Base-by-base conservation (phyloP, 73 alveolate genomes). In the Paramecium caudatum region DNA sequence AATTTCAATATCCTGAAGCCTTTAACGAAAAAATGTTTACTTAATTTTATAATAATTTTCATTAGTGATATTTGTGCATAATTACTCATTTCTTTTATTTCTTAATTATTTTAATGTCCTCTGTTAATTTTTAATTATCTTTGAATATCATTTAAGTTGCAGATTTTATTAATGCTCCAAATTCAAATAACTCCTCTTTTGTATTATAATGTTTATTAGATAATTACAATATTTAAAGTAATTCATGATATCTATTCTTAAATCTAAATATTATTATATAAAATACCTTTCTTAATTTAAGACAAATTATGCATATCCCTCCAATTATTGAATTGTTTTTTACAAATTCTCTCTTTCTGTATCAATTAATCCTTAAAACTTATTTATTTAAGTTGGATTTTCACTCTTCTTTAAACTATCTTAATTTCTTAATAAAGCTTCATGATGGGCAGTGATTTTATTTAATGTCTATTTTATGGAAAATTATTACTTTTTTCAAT, bases 51-150 rank as follows among this genome's bases (percentile, higher is more conserved):
- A 55, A 55, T 10, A 55, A 27, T 55, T 55, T 23, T 55, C 23
- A 19, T 23, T 55, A 55, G 7, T 55, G 80, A 55, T n/a, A 23
- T 55, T 55, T 27, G 33, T 55, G 80, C 23, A 55, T 4, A 55
- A 49, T 55, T 10, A 27, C 30, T 55, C 80, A 55, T 43, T 55
- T 55, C 43, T 74, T 41, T 19, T 27, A 74, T 74, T 74, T 74
- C 45, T 74, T 74, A 16, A 74, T 74, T 19, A 4, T 6, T 45
- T 74, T 74, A 4, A 74, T 74, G 13, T 74, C 88, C 16, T 74
- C 88, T 74, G 88, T 74, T 8, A 74, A 45, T 74, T 45, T 74
- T 41, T 74, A 74, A 74, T 74, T 74, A 74, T 74, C 88, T 39
- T 74, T 74, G 46, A 74, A 74, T 2, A 74, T 74, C 25, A 37